Conservation (phyloP, 176 grass and related monocot genomes). For the Urochloa ruziziensis region DNA sequence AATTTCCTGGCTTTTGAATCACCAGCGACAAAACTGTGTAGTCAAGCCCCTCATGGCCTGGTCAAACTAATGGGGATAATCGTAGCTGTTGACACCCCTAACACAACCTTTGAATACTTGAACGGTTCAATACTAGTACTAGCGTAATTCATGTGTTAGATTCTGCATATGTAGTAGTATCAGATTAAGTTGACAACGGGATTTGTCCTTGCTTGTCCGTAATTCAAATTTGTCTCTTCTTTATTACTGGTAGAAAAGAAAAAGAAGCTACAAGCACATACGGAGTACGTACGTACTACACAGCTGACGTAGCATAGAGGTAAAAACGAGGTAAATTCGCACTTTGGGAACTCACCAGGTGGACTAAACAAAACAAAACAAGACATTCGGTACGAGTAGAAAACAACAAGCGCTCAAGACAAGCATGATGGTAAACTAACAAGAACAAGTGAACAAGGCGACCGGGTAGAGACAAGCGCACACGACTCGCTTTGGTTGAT, state of each 20-base stretch:
- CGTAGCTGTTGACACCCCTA: constrained; percentile 24
- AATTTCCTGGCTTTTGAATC: background rate
- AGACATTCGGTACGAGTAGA: background rate
- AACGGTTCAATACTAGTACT: background rate
- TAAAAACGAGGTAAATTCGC: background rate
- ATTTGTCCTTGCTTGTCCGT: background rate
- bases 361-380: no score
- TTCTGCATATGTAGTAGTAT: background rate
- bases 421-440: background rate
- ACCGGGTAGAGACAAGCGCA: background rate
- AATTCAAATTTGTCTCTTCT: background rate
- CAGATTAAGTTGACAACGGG: background rate
- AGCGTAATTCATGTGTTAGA: background rate
- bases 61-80: constrained; percentile 29
- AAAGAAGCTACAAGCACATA: background rate
- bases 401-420: background rate
- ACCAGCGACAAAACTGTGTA: background rate
- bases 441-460: constrained; percentile 12
- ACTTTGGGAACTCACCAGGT: background rate
- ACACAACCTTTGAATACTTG: background rate
- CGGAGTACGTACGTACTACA: no score
- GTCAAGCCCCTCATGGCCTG: constrained; percentile 7
- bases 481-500: background rate
- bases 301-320: background rate
- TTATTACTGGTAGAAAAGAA: background rate